phyloP scores from a whole-genome alignment of 2,329 filamentous ascomycete genomes.

The Aspergillus chevalieri region DNA sequence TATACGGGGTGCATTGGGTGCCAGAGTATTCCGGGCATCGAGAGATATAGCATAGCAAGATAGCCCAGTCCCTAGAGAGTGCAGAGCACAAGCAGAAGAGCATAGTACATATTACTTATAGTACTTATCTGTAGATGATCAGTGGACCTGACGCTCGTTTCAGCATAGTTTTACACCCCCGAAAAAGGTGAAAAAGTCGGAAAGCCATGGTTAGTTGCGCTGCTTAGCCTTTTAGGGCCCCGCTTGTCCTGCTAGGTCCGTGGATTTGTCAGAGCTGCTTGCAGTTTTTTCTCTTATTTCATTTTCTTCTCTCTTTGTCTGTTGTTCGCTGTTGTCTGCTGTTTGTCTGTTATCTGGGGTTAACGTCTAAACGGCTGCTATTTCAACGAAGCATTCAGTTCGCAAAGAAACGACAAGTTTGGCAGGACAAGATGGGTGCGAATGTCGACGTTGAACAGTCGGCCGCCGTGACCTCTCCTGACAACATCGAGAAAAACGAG shows the following conservation, averaged over 20 bases:
- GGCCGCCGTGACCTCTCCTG: slow-evolving; percentile 7
- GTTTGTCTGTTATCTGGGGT: background rate
- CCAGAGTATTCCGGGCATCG: too few species aligned
- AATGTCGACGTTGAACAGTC: slow-evolving; percentile 22
- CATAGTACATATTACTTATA: background rate
- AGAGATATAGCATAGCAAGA: too few species aligned
- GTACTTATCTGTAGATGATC: background rate
- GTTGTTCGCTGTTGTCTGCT: background rate
- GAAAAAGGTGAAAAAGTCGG: background rate
- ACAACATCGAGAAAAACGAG: slow-evolving; percentile 11
- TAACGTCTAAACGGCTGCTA: background rate
- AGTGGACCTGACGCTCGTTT: background rate
- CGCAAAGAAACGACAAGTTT: background rate
- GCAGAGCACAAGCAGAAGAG: background rate
- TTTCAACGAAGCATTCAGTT: background rate
- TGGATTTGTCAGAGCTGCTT: background rate
- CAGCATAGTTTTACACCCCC: background rate
- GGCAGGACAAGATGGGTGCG: slow-evolving; percentile 8
- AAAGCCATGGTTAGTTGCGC: background rate
- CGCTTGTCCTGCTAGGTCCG: background rate
- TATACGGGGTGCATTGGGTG: too few species aligned
- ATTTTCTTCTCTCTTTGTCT: background rate
- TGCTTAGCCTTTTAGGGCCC: slow-evolving; percentile 1
- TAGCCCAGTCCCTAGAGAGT: background rate
- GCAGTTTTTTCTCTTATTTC: background rate